A percentile compares a stretch with the other conserved stretches of the same genome.
Evolutionary conservation across 2,329 filamentous ascomycete species (phyloP).

Genomic region (Rhinocladiella mackenziei): DNA sequence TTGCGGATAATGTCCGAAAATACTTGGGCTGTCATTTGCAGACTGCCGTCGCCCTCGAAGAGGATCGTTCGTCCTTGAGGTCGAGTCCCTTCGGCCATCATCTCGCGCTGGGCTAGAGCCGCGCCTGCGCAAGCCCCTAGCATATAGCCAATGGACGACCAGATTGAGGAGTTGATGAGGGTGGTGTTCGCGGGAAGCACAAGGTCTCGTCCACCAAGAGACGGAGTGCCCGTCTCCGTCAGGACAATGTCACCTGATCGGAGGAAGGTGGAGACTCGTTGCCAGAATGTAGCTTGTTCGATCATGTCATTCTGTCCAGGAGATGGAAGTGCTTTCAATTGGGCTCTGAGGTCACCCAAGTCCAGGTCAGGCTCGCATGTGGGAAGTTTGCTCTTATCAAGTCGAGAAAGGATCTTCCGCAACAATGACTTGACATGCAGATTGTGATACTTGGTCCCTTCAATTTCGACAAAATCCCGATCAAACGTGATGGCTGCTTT

Average conservation of each 20-base stretch:
- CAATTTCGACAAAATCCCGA: slow-evolving; percentile 66
- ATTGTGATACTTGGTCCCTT: slow-evolving; percentile 71
- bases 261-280: slow-evolving; percentile 55
- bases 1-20: slow-evolving; percentile 60
- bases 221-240: slow-evolving; percentile 58
- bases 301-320: slow-evolving; percentile 47
- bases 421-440: slow-evolving; percentile 76
- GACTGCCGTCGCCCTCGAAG: slow-evolving; percentile 59
- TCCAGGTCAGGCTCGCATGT: slow-evolving; percentile 32
- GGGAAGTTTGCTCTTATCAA: slow-evolving; percentile 42
- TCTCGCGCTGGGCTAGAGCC: slow-evolving; percentile 52
- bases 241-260: slow-evolving; percentile 53
- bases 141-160: slow-evolving; percentile 60
- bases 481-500: slow-evolving; percentile 70
- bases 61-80: slow-evolving; percentile 52
- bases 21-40: slow-evolving; percentile 65
- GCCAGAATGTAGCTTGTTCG: slow-evolving; percentile 57
- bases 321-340: slow-evolving; percentile 47
- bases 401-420: slow-evolving; percentile 60
- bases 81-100: slow-evolving; percentile 49
- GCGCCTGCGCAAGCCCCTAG: slow-evolving; percentile 56
- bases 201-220: slow-evolving; percentile 51
- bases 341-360: slow-evolving; percentile 45
- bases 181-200: slow-evolving; percentile 48
- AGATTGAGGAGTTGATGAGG: slow-evolving; percentile 52